Evolutionary conservation across 192 early-diverging fungal species (phyloP).

Genomic region (Rhizophagus clarus): DNA sequence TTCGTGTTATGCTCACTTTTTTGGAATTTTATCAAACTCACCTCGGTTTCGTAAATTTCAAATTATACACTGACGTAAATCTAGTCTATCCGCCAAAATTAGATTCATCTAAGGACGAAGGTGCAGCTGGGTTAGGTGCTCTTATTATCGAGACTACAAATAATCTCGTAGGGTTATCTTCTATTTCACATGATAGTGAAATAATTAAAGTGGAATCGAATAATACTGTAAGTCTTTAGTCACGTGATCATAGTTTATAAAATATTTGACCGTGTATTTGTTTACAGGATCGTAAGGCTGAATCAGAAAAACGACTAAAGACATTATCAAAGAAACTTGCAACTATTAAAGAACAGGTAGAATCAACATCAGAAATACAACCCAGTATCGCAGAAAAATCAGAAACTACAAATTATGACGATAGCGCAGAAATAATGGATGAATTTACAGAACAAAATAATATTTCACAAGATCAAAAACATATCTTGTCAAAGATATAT

Average conservation of each 20-base stretch:
- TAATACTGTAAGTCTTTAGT: background rate
- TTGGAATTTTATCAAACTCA: conserved; percentile 94
- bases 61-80: conserved; percentile 86
- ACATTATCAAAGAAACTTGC: conserved; percentile 18
- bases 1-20: conserved; percentile 96
- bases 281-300: background rate
- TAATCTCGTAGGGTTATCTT: conserved; percentile 38
- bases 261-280: background rate
- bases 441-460: conserved; percentile 48
- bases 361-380: background rate
- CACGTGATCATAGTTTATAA: background rate
- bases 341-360: conserved; percentile 8
- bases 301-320: conserved; percentile 26
- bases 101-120: conserved; percentile 62
- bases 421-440: conserved; percentile 45
- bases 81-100: conserved; percentile 90
- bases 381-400: background rate
- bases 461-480: conserved; percentile 36
- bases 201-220: conserved; percentile 2
- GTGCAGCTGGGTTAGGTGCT: conserved; percentile 67
- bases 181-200: conserved; percentile 33
- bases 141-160: conserved; percentile 63
- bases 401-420: conserved; percentile 36
- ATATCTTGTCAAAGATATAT: conserved; percentile 43
- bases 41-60: conserved; percentile 93